A percentile compares a stretch with the other conserved stretches of the same genome.
Conservation (phyloP, 352 stramenopile species). For the Pythium scleroteichum region DNA sequence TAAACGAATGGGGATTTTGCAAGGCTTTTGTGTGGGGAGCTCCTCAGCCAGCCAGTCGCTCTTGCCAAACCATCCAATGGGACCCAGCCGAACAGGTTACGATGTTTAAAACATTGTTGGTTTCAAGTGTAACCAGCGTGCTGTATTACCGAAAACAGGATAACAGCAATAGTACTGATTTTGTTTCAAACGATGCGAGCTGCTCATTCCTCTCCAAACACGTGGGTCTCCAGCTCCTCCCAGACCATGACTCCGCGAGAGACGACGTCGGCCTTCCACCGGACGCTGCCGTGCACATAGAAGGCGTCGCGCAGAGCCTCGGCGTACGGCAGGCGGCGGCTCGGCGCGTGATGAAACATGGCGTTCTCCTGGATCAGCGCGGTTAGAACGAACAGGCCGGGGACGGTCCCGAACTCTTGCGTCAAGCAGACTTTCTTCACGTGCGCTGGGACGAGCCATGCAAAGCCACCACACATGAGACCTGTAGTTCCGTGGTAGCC, state of each 20-base stretch:
- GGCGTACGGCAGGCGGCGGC: slow-evolving; percentile 50
- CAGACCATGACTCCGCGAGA: slow-evolving; percentile 52
- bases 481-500: slow-evolving; percentile 61
- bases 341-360: slow-evolving; percentile 46
- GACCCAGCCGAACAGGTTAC: not conserved
- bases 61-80: no score
- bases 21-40: no score
- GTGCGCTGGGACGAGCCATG: slow-evolving; percentile 29
- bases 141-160: no score
- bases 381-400: slow-evolving; percentile 56
- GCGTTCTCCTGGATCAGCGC: slow-evolving; percentile 65
- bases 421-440: slow-evolving; percentile 38
- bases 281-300: slow-evolving; percentile 69
- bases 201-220: slow-evolving; percentile 2
- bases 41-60: slow-evolving; percentile 16
- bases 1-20: slow-evolving; percentile 59
- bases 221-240: slow-evolving; percentile 35
- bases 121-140: no score
- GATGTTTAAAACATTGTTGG: slow-evolving; percentile 7
- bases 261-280: slow-evolving; percentile 63
- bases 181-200: no score
- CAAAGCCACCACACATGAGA: slow-evolving; percentile 42
- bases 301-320: slow-evolving; percentile 73
- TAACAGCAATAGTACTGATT: no score
- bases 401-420: slow-evolving; percentile 78